phyloP scores from a whole-genome alignment of 2,329 filamentous ascomycete species.

The Hymenoscyphus salicellus region DNA sequence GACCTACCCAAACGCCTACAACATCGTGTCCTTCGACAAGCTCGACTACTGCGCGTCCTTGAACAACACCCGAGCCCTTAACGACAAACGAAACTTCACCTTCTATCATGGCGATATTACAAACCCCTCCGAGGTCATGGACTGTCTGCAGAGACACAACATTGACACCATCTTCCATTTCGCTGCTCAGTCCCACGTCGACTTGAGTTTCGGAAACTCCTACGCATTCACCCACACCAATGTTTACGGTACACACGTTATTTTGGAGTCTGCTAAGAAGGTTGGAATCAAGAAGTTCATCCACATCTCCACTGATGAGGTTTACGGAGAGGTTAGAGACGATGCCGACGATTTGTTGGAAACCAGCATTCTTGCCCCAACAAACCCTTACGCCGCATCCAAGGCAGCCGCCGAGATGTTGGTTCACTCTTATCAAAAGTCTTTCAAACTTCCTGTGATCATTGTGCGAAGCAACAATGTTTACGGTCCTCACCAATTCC shows the following conservation, averaged over 20 bases:
- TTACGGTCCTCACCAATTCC: constrained; percentile 80
- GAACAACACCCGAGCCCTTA: constrained; percentile 72
- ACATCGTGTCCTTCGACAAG: constrained; percentile 80
- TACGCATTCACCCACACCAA: constrained; percentile 80
- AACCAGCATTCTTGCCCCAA: constrained; percentile 71
- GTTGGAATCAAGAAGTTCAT: constrained; percentile 70
- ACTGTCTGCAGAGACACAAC: constrained; percentile 66
- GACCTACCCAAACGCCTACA: constrained; percentile 72
- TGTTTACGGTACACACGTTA: constrained; percentile 78
- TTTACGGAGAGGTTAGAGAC: constrained; percentile 75
- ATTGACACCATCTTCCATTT: constrained; percentile 83
- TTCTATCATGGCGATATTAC: constrained; percentile 81
- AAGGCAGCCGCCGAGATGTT: constrained; percentile 83
- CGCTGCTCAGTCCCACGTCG: constrained; percentile 81
- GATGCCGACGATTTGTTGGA: constrained; percentile 70
- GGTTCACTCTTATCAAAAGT: constrained; percentile 82
- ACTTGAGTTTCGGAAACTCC: constrained; percentile 78
- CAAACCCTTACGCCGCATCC: constrained; percentile 77
- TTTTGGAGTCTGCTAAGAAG: constrained; percentile 73
- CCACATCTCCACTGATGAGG: constrained; percentile 81
- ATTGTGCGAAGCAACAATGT: constrained; percentile 83
- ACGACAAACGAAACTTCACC: constrained; percentile 67
- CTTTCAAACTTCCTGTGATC: constrained; percentile 75
- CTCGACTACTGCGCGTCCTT: constrained; percentile 78
- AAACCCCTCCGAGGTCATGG: constrained; percentile 64